Base-by-base conservation (phyloP, 129 eudicot genomes). In the sunflower (Helianthus annuus) region DNA sequence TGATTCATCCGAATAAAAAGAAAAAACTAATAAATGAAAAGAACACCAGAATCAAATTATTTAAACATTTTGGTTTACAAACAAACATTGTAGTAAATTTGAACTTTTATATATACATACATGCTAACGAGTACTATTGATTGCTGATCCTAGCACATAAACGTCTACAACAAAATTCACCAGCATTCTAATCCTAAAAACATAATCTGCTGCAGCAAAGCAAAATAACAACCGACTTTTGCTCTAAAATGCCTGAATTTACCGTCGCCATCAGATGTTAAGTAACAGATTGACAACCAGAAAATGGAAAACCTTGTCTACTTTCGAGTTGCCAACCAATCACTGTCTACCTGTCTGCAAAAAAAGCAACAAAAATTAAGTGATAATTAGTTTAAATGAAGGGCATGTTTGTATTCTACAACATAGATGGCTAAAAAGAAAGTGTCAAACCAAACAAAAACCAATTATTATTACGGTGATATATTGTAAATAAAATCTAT, bases 131-230 rank as follows among this genome's bases (percentile, higher is more conserved):
- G 63, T 46, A 27, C 38, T 42, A 42, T 42, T 22, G 16, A 9
- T 8, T 40, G 56, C 9, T 22, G 16, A 51, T 63, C 45, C 32
- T 52, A 64, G 24, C 64, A 74, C 63, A 48, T 29, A 15, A 63
- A 74, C 36, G 63, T 39, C 64, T 77, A 77, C 76, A 59, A 77
- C 70, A 77, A 39, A 68, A 38, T 62, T 69, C 56, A 65, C 60
- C 39, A 48, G 44, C 57, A 67, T 66, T 66, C 71, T 69, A 52
- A 38, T 29, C 60, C 48, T 46, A 10, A 71, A 49, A 56, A 1
- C 66, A 14, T 4, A 13, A 70, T 64, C 65, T 8, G 38, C 40
- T 44, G 57, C 24, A 58, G 68, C 40, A 62, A 10, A 48, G n/a
- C n/a, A n/a, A n/a, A n/a, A 12, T 17, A 36, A 15, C 77, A 51